These are phyloP conservation scores for Podosphaera fusca DNA, from an alignment of 2,329 filamentous ascomycete species.

Conservation along the genomic window DNA sequence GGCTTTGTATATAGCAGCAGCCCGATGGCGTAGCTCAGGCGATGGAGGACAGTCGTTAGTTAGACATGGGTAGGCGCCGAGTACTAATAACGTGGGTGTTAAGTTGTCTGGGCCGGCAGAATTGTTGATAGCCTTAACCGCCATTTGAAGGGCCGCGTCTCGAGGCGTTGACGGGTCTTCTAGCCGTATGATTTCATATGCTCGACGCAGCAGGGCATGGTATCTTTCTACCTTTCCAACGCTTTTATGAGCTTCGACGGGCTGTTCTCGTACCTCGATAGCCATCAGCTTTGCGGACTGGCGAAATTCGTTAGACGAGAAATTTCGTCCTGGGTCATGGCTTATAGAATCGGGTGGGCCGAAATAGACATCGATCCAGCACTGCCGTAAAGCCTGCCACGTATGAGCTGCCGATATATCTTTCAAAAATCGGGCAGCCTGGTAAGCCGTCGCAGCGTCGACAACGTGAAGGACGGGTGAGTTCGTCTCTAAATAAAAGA, in stretches of 20 bases:
- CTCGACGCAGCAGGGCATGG: neutral
- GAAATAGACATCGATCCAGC: conserved; percentile 3
- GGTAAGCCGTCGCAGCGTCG: neutral
- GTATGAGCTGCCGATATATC: neutral
- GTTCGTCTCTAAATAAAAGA: neutral
- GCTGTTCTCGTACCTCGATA: neutral
- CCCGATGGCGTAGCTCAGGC: too few species aligned
- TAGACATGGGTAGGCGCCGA: too few species aligned
- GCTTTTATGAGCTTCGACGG: neutral
- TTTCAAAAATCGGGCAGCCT: conserved; percentile 1
- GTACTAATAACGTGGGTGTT: too few species aligned
- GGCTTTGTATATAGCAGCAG: too few species aligned
- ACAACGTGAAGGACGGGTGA: conserved; percentile 1
- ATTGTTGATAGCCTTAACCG: too few species aligned
- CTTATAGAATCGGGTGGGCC: conserved; percentile 1
- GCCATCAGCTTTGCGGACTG: neutral
- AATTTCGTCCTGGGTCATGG: conserved; percentile 1
- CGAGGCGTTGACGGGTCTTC: too few species aligned
- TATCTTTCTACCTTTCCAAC: conserved; percentile 2
- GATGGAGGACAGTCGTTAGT: too few species aligned
- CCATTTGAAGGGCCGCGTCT: too few species aligned
- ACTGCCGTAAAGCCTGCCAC: conserved; percentile 1
- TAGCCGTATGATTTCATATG: too few species aligned
- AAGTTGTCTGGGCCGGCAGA: too few species aligned
- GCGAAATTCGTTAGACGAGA: conserved; percentile 2